Evolutionary conservation across 441 rosid genomes (phyloP).

Genomic region (Rhodomyrtus psidioides): DNA sequence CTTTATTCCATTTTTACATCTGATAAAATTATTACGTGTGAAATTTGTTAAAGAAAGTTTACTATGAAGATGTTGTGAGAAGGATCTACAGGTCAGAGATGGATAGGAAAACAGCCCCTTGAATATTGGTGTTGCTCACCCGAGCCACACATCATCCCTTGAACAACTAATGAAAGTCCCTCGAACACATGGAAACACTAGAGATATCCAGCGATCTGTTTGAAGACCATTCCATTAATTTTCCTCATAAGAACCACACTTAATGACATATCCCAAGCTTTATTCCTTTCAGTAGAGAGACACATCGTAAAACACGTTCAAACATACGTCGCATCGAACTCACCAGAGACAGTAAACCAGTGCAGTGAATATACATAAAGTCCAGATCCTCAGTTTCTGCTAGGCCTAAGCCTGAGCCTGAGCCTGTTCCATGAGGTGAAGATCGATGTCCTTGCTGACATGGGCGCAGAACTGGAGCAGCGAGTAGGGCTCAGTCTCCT

Average conservation of each 20-base stretch:
- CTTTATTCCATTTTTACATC: not conserved
- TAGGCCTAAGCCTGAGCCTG: not conserved
- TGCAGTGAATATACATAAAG: not conserved
- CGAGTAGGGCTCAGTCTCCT: conserved; percentile 10
- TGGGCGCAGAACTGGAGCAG: conserved; percentile 2
- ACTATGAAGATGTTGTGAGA: not conserved
- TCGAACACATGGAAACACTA: not conserved
- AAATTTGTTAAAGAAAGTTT: not conserved
- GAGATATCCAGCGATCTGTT: not conserved
- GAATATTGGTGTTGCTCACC: too few relatives aligned
- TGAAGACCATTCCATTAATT: not conserved
- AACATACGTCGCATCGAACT: not conserved
- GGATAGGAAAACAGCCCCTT: not conserved
- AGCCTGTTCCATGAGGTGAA: not conserved
- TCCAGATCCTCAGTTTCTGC: not conserved
- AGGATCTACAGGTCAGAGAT: not conserved
- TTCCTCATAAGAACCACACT: not conserved
- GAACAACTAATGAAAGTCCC: not conserved
- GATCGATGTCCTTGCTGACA: not conserved
- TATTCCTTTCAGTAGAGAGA: not conserved
- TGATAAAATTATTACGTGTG: not conserved
- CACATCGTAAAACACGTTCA: not conserved
- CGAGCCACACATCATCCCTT: not conserved
- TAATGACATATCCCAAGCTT: not conserved
- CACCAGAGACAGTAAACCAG: not conserved